Percentiles rank a stretch among this genome's conserved stretches.
Conservation (phyloP, 352 stramenopile genomes). For the Globisporangium middletonii region DNA sequence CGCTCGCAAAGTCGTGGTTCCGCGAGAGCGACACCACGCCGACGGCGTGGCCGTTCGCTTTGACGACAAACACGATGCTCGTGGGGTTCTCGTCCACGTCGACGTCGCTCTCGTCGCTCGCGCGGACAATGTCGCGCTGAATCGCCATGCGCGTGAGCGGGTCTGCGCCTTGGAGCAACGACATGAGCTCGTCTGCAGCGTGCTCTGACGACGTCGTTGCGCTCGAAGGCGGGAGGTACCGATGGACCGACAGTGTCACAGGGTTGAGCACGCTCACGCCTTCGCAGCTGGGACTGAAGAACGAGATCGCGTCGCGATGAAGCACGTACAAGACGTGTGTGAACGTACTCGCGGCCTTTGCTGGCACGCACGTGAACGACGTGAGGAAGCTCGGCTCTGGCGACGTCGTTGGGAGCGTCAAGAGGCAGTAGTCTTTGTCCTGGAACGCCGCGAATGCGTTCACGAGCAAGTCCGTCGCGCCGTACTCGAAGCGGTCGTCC, state of each 20-base stretch:
- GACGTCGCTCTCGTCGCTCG: slow-evolving; percentile 50
- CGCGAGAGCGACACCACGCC: slow-evolving; percentile 37
- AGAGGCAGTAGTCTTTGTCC: slow-evolving; percentile 44
- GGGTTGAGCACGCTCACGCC: slow-evolving; percentile 23
- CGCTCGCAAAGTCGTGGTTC: slow-evolving; percentile 39
- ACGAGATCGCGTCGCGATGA: slow-evolving; percentile 49
- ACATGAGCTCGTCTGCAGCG: slow-evolving; percentile 9
- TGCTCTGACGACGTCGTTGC: not conserved
- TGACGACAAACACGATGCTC: slow-evolving; percentile 50
- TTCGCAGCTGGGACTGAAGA: slow-evolving; percentile 33
- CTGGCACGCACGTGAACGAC: slow-evolving; percentile 34
- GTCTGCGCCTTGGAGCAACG: slow-evolving; percentile 20
- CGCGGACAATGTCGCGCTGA: slow-evolving; percentile 26
- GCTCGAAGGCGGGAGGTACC: slow-evolving; percentile 13
- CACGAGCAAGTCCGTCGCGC: slow-evolving; percentile 35
- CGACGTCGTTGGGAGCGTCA: slow-evolving; percentile 45
- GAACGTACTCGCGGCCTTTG: slow-evolving; percentile 40
- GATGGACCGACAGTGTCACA: slow-evolving; percentile 30
- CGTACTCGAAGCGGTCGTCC: slow-evolving; percentile 34
- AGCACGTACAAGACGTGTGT: slow-evolving; percentile 54
- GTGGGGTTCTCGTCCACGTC: slow-evolving; percentile 63
- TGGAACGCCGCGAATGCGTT: slow-evolving; percentile 50
- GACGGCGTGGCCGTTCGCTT: slow-evolving; percentile 36
- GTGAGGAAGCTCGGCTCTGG: slow-evolving; percentile 40
- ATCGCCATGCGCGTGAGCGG: slow-evolving; percentile 22